Evolutionary conservation across 306 rosid genomes (phyloP), one percentile per base, ranked within the genome.

Genomic region (Astragalus glycyphyllos): DNA sequence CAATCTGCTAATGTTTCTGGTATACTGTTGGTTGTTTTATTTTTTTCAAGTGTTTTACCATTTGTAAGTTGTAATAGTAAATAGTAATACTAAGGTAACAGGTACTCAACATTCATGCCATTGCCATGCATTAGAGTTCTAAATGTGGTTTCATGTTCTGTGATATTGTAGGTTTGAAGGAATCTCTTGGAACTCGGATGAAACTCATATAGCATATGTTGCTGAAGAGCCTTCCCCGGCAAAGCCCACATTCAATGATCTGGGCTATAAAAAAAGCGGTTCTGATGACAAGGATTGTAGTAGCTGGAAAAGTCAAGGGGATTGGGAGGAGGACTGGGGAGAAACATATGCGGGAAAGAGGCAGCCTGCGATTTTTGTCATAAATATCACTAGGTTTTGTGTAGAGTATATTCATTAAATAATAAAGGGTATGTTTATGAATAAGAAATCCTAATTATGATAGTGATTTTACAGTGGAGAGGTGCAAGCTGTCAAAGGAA

Each of bases 271-370:
- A 80, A 88, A 87, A 80, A 84, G 71, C 40, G 77, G 82, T 59
- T 81, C 90, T 10, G 49, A 64, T 0, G 92, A 86, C 62, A 86
- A 90, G 88, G 96, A 86, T 73, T 63, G 56, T 40, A 69, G 80
- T 17, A 80, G 79, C 83, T 90, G 98, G 98, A 94, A 90, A 79
- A 89, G 87, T 69, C 96, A 88, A 79, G 98, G 98, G 62, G 96
- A 89, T 10, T 89, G 88, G 87, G 86, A 86, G 85, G 97, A 94
- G 71, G 90, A 86, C 10, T 94, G 98, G 98, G 98, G 98, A 20
- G 98, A 94, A 85, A 75, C 92, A 32, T 94, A 94, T 83, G 85
- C 90, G 4, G 95, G 98, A 15, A 94, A 94, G 84, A 86, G 92
- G 75, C 97, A 89, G 76, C 96, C 98, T 67, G 95, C 91, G 40